These are phyloP conservation scores for Fraxinus angustifolia DNA, from an alignment of 305 asterid genomes.

Conservation along the genomic window DNA sequence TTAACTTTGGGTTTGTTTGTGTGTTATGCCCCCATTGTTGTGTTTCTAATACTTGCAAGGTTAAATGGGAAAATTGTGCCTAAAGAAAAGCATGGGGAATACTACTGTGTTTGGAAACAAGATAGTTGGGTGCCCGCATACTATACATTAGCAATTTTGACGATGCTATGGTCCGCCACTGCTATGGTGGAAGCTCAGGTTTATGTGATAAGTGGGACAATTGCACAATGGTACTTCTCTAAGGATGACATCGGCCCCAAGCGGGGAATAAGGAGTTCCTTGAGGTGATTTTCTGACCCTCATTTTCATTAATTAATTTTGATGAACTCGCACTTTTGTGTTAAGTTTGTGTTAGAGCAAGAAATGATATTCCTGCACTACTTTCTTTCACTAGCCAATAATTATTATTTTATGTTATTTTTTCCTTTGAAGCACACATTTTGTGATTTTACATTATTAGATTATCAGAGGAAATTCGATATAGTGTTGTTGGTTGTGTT, in stretches of 20 bases:
- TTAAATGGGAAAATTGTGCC: conserved; percentile 79
- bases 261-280: conserved; percentile 66
- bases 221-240: conserved; percentile 93
- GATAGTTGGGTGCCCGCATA: conserved; percentile 92
- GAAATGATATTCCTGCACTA: background rate
- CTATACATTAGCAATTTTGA: conserved; percentile 69
- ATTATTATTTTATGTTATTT: background rate
- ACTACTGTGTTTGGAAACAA: conserved; percentile 77
- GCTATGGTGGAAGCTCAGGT: conserved; percentile 86
- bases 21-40: conserved; percentile 66
- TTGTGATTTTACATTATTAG: background rate
- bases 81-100: conserved; percentile 51
- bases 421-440: background rate
- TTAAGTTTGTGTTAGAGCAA: background rate
- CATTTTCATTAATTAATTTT: background rate
- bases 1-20: conserved; percentile 54
- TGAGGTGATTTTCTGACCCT: conserved; percentile 51
- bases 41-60: conserved; percentile 75
- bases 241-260: conserved; percentile 64
- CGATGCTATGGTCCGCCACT: conserved; percentile 90
- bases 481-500: conserved; percentile 9
- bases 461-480: background rate
- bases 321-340: background rate
- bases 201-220: conserved; percentile 78
- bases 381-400: background rate